Evolutionary conservation across 164 flowering plant species (phyloP), one percentile per base, ranked within the genome.

Genomic region (Protea cynaroides): DNA sequence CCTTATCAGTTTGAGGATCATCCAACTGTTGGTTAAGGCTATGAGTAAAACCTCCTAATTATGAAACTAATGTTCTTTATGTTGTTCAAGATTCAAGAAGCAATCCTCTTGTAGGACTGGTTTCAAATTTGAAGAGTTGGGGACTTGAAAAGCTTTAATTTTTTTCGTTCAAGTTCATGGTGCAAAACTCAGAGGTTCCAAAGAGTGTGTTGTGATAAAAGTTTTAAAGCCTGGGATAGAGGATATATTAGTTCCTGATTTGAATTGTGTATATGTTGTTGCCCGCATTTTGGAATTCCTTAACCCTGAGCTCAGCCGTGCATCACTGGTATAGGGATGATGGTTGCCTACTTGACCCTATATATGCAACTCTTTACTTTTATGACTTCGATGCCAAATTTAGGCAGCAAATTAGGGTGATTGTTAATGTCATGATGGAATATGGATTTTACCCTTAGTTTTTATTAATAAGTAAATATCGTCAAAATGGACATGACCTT

Each of bases 231-330:
- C n/a, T 59, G 98, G 98, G 68, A 88, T 92, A 63, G 90, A 92
- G 76, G 98, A 92, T 64, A 69, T 83, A 64, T 68, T 90, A 66
- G 92, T 92, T 64, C 95, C 96, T 65, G 98, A 92, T 73, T 77
- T 92, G 80, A 92, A 92, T 76, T 92, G 90, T 67, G 76, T 90
- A 7, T 92, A 88, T 55, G 65, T 90, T 71, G 98, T 82, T 71
- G 90, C 96, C 59, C 93, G 96, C 23, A 84, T 88, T 58, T 72
- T 90, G 81, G 98, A 90, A 80, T 92, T 90, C 70, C 66, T 92
- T 79, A 92, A 81, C 75, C 96, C 98, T 53, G 92, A 88, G 58
- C 72, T 92, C 58, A 80, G 81, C 76, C 93, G 96, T 51, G 71
- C 94, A 56, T 92, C 98, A 58, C 78, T 92, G 97, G 98, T 92